phyloP scores from a whole-genome alignment of 805 yeast species.

The Starmerella riodocensis region DNA sequence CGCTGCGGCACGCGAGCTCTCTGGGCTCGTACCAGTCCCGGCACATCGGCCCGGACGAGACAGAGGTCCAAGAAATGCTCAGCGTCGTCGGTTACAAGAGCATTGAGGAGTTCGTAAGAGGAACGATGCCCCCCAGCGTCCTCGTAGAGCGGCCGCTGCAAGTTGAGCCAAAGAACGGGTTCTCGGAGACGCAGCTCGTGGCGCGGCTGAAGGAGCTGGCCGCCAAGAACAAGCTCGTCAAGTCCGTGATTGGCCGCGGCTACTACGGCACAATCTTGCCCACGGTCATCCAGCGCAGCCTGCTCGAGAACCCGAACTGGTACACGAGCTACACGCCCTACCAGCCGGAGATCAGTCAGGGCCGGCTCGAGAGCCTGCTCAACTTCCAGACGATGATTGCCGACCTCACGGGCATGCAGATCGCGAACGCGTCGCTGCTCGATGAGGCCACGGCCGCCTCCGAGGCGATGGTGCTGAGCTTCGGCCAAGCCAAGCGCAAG shows the following conservation, averaged over 20 bases:
- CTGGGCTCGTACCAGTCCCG: constrained; percentile 75
- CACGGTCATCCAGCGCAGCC: constrained; percentile 81
- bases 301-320: constrained; percentile 94
- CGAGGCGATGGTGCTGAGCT: constrained; percentile 85
- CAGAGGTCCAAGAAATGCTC: constrained; percentile 55
- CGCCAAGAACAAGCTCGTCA: constrained; percentile 54
- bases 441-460: constrained; percentile 98
- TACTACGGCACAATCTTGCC: constrained; percentile 85
- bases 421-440: constrained; percentile 85
- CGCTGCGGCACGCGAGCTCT: background rate
- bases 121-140: constrained; percentile 67
- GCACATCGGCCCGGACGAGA: constrained; percentile 66
- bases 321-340: constrained; percentile 97
- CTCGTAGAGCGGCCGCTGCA: constrained; percentile 53
- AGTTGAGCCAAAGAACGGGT: constrained; percentile 60
- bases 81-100: constrained; percentile 48
- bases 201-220: constrained; percentile 58
- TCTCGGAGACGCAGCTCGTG: constrained; percentile 68
- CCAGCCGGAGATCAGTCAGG: constrained; percentile 96
- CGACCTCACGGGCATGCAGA: constrained; percentile 85
- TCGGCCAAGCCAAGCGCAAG: constrained; percentile 53
- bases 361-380: constrained; percentile 76
- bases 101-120: constrained; percentile 53
- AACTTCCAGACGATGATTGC: constrained; percentile 87
- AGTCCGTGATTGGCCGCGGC: constrained; percentile 83